Percentiles rank a stretch among this genome's conserved stretches.
Conservation (phyloP, 176 grass and related monocot species). For the Dendrocalamus sinicus region DNA sequence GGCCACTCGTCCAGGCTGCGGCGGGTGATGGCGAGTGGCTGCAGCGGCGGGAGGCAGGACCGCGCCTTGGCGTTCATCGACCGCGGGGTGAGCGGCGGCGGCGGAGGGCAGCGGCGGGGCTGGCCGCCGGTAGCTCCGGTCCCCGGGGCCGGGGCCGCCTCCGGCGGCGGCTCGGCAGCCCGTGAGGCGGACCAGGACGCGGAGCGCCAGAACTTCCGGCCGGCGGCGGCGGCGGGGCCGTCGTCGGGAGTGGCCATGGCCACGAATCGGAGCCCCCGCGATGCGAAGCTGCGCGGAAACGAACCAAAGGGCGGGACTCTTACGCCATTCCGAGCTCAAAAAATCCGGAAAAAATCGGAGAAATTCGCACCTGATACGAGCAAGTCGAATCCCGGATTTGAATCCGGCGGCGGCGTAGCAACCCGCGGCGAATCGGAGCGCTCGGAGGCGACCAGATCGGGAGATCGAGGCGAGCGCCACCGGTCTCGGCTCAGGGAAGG, state of each 20-base stretch:
- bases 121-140: slow-evolving; percentile 6
- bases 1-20: slow-evolving; percentile 93
- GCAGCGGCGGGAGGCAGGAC: slow-evolving; percentile 77
- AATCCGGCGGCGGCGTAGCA: slow-evolving; percentile 5
- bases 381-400: fast-evolving
- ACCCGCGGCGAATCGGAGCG: slow-evolving; percentile 33
- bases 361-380: slow-evolving; percentile 40
- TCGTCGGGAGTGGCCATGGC: slow-evolving; percentile 64
- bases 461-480: slow-evolving; percentile 50
- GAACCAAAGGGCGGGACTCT: slow-evolving; percentile 17
- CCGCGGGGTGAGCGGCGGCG: slow-evolving; percentile 80
- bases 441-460: slow-evolving; percentile 49
- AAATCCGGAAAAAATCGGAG: not conserved
- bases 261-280: slow-evolving; percentile 18
- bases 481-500: slow-evolving; percentile 30
- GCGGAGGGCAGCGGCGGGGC: slow-evolving; percentile 42
- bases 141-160: slow-evolving; percentile 12
- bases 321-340: slow-evolving; percentile 15
- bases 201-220: slow-evolving; percentile 86
- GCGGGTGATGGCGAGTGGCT: slow-evolving; percentile 82
- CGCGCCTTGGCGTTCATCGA: slow-evolving; percentile 72
- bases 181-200: slow-evolving; percentile 83
- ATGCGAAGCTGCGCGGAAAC: slow-evolving; percentile 4
- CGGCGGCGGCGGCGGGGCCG: slow-evolving; percentile 37
- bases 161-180: slow-evolving; percentile 46